Evolutionary conservation across 129 eudicot species (phyloP), one percentile per base, ranked within the genome.

Genomic region (Chrysanthemum lavandulifolium): DNA sequence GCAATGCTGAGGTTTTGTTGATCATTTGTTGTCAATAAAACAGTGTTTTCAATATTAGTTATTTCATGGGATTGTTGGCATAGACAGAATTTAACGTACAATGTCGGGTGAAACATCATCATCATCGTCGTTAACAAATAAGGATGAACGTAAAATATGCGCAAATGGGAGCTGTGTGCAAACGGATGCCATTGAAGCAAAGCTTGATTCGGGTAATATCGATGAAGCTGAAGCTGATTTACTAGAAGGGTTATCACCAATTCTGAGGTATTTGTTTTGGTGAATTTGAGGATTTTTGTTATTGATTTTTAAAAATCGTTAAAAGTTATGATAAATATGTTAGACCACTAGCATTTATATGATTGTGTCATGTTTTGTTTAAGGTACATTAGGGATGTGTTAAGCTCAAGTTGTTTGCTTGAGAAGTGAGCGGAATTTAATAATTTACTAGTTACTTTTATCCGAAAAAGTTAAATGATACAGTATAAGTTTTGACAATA

Each of bases 221-320:
- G 87, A 87, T 33, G 92, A 89, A 80, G 98, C 96, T 19, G 96
- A 92, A 79, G 83, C 95, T 16, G 89, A 89, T 25, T 84, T 92
- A 79, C 91, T 87, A 8, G 95, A 89, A 69, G 90, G 90, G 51
- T 81, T 92, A 71, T 92, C 98, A 23, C 96, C 80, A 87, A 89
- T 79, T 85, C 86, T 54, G 98, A 92, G 96, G 98, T 92, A 40
- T 40, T 7, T 40, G 47, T 40, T 40, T 40, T 10, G 2, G 0
- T 10, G 10, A 40, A 6, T 40, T 7, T 40, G 2, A 40, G 45
- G 45, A 40, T 40, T 40, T 40, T 40, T 40, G 31, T n/a, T n/a
- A 29, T 3, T 29, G 31, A 29, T 29, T 29, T 29, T 29, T 29
- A 29, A 29, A 29, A 29, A 29, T 29, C 3, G 36, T 31, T 29